phyloP scores from a whole-genome alignment of 257 asterid species.

The Petunia secreta region DNA sequence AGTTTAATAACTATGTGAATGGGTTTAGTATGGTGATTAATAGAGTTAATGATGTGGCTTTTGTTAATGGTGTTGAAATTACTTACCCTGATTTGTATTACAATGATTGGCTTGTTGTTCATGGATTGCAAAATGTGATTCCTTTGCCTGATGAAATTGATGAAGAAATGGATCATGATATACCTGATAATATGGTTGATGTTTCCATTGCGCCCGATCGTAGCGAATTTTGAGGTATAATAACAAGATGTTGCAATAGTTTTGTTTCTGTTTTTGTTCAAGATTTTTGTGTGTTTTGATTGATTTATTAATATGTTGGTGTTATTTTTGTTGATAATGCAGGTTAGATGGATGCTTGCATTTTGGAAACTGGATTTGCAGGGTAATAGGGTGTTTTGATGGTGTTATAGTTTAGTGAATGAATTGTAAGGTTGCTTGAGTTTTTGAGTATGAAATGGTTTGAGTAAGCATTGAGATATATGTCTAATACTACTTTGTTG shows the following conservation, averaged over 20 bases:
- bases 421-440: neutral
- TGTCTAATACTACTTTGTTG: neutral
- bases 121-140: slow-evolving; percentile 61
- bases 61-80: slow-evolving; percentile 68
- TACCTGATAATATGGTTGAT: slow-evolving; percentile 5
- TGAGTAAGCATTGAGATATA: neutral
- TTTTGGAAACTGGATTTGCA: neutral
- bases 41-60: slow-evolving; percentile 40
- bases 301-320: neutral
- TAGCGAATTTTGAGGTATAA: slow-evolving; percentile 38
- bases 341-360: neutral
- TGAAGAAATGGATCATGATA: slow-evolving; percentile 23
- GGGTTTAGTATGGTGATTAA: slow-evolving; percentile 55
- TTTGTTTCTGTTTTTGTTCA: neutral
- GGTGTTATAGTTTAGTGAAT: neutral
- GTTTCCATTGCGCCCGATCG: slow-evolving; percentile 30
- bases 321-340: neutral
- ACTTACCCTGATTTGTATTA: slow-evolving; percentile 64
- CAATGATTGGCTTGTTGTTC: slow-evolving; percentile 60
- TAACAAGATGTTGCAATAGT: neutral
- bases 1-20: slow-evolving; percentile 41
- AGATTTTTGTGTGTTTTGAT: neutral
- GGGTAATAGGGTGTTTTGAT: neutral
- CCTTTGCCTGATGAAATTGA: slow-evolving; percentile 50
- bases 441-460: neutral